phyloP scores from a whole-genome alignment of 2,329 filamentous ascomycete genomes.

The Colletotrichum sp. region DNA sequence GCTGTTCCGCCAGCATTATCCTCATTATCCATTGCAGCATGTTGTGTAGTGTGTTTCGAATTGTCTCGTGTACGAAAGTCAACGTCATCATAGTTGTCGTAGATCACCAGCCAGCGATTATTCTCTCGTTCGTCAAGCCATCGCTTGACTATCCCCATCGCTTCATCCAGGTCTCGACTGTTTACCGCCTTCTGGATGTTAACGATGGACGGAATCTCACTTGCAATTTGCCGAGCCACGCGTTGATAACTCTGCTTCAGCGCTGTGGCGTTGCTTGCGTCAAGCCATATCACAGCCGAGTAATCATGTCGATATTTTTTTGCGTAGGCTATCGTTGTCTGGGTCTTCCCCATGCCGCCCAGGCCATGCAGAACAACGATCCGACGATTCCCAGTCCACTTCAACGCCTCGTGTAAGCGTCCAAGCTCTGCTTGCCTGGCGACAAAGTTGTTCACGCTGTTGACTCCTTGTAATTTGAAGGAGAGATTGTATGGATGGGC shows the following conservation, averaged over 20 bases:
- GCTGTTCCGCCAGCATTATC: not conserved
- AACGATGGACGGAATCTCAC: constrained; percentile 25
- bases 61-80: constrained; percentile 21
- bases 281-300: constrained; percentile 47
- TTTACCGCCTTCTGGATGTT: constrained; percentile 26
- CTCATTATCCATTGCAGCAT: accelerated
- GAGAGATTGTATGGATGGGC: not conserved
- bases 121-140: constrained; percentile 41
- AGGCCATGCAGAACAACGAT: constrained; percentile 40
- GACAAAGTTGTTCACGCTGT: not conserved
- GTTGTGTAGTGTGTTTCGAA: not conserved
- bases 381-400: constrained; percentile 1
- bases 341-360: constrained; percentile 52
- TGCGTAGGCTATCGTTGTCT: constrained; percentile 41
- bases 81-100: constrained; percentile 46
- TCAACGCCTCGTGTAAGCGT: not conserved
- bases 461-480: not conserved
- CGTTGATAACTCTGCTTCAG: constrained; percentile 38
- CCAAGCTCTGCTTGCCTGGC: not conserved
- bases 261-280: constrained; percentile 38
- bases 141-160: constrained; percentile 34
- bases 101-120: constrained; percentile 41
- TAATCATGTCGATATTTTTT: constrained; percentile 37
- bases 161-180: constrained; percentile 26
- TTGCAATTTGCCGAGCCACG: constrained; percentile 31